These are phyloP conservation scores for Moesziomyces aphidis DNA, from an alignment of 1,284 basidiomycete genomes.

Conservation along the genomic window DNA sequence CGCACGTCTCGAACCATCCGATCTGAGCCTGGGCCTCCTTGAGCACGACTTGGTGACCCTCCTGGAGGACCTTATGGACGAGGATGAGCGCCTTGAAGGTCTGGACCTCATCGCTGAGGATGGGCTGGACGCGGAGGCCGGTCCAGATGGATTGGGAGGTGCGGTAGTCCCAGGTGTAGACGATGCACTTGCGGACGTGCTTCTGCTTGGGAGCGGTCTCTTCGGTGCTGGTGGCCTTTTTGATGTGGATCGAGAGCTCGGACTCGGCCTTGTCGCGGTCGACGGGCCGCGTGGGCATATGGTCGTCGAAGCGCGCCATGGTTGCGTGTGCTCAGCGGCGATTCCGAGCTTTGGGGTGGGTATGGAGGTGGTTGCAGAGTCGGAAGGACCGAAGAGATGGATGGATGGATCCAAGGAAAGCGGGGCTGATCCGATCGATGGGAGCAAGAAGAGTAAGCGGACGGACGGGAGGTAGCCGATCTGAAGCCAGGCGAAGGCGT, in stretches of 20 bases:
- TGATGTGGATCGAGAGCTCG: slow-evolving; percentile 65
- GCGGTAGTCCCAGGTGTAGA: slow-evolving; percentile 68
- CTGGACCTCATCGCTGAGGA: slow-evolving; percentile 66
- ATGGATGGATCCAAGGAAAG: slow-evolving; percentile 7
- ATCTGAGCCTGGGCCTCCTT: slow-evolving; percentile 66
- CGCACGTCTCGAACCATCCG: slow-evolving; percentile 67
- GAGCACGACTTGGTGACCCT: slow-evolving; percentile 64
- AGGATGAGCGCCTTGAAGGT: slow-evolving; percentile 68
- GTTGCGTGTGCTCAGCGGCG: background rate
- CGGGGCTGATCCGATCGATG: background rate
- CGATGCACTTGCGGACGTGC: slow-evolving; percentile 67
- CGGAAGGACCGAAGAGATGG: background rate
- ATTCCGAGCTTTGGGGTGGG: background rate
- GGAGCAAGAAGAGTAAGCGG: background rate
- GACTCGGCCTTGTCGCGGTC: slow-evolving; percentile 66
- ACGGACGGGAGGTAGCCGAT: background rate
- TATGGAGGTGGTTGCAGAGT: background rate
- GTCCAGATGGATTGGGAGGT: slow-evolving; percentile 66
- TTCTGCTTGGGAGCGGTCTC: slow-evolving; percentile 68
- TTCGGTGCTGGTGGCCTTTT: slow-evolving; percentile 65
- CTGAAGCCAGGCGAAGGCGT: background rate
- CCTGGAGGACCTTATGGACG: slow-evolving; percentile 67
- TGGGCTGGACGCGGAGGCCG: slow-evolving; percentile 65
- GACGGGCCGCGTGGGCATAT: slow-evolving; percentile 63
- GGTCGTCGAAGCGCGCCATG: slow-evolving; percentile 54